These are phyloP conservation scores for Epicoccum sorghinum DNA, from an alignment of 2,329 filamentous ascomycete species.

Conservation along the genomic window DNA sequence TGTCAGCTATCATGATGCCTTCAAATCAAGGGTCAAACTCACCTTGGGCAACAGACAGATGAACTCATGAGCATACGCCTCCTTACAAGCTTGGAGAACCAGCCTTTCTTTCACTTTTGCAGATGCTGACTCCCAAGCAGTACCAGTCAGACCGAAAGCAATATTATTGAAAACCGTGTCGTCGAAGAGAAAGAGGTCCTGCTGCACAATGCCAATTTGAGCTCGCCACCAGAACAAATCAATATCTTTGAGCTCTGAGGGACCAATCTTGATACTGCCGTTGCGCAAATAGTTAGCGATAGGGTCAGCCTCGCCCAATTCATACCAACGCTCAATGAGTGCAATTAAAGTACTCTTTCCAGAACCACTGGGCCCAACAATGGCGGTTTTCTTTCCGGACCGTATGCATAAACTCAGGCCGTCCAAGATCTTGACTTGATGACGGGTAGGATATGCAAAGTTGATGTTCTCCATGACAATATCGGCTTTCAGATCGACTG, in stretches of 20 bases:
- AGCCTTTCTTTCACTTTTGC: conserved; percentile 69
- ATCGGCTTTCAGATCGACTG: conserved; percentile 22
- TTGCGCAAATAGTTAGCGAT: conserved; percentile 27
- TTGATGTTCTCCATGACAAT: conserved; percentile 16
- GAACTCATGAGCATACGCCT: conserved; percentile 92
- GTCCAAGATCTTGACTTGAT: conserved; percentile 85
- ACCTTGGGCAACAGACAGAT: conserved; percentile 64
- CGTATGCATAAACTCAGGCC: conserved; percentile 77
- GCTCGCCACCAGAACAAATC: conserved; percentile 89
- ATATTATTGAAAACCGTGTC: conserved; percentile 90
- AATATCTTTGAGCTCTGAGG: conserved; percentile 70
- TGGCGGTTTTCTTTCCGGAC: conserved; percentile 87
- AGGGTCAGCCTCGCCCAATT: conserved; percentile 47
- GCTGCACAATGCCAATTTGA: conserved; percentile 87
- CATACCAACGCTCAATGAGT: conserved; percentile 86
- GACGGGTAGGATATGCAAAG: conserved; percentile 54
- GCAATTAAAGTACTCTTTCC: conserved; percentile 94
- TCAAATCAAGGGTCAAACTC: conserved; percentile 43
- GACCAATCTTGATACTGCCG: conserved; percentile 28
- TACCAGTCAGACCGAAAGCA: conserved; percentile 75
- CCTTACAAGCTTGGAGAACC: conserved; percentile 65
- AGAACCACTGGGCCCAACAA: conserved; percentile 90
- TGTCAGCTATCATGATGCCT: not conserved
- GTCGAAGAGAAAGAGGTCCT: conserved; percentile 88
- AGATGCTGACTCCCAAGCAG: conserved; percentile 59